Percentiles rank a stretch among this genome's conserved stretches.
These are phyloP conservation scores for Fraxinus dipetala DNA, from an alignment of 305 asterid genomes.

Conservation along the genomic window DNA sequence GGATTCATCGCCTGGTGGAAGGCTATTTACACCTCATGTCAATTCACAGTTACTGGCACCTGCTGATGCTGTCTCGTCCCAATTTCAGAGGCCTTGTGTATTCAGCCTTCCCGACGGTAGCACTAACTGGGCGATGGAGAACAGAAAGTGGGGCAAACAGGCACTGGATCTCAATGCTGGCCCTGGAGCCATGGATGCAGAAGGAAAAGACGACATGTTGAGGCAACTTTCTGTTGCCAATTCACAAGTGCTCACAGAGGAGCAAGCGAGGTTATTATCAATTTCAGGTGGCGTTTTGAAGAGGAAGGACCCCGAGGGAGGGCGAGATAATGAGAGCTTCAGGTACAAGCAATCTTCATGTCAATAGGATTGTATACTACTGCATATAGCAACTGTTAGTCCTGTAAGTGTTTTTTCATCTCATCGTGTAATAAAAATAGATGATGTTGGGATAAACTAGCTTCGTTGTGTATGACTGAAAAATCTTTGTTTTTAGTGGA, in stretches of 20 bases:
- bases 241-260: conserved; percentile 64
- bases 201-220: conserved; percentile 54
- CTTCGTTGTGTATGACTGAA: conserved; percentile 16
- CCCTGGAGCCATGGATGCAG: conserved; percentile 66
- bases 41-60: conserved; percentile 64
- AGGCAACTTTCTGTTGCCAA: conserved; percentile 59
- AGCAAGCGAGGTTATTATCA: conserved; percentile 53
- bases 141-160: conserved; percentile 70
- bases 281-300: conserved; percentile 50
- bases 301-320: conserved; percentile 78
- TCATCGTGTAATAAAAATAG: conserved; percentile 20
- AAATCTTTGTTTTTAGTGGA: conserved; percentile 1
- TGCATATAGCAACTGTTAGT: conserved; percentile 18
- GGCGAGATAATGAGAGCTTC: conserved; percentile 64
- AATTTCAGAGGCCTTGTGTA: conserved; percentile 68
- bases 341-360: conserved; percentile 72
- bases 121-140: conserved; percentile 46
- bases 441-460: conserved; percentile 4
- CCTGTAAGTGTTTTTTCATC: conserved; percentile 28
- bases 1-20: conserved; percentile 71
- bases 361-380: conserved; percentile 45
- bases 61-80: conserved; percentile 53
- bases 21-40: conserved; percentile 53
- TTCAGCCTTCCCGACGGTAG: conserved; percentile 48
- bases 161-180: conserved; percentile 91